Evolutionary conservation across 176 grass and related monocot species (phyloP), one percentile per base, ranked within the genome.

Genomic region (Oryza rufipogon): DNA sequence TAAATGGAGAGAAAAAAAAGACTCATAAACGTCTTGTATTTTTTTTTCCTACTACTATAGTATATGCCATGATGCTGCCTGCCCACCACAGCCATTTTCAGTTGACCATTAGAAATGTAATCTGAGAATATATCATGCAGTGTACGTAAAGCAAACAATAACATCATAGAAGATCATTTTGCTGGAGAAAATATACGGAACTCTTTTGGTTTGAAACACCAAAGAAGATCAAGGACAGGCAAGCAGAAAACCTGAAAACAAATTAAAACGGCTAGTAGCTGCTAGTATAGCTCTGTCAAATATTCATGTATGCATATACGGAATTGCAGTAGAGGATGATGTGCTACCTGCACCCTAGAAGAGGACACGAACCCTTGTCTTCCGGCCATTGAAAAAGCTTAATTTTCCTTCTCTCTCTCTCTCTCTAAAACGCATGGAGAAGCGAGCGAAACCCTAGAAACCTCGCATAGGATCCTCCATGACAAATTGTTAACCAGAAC

Each of bases 351-450:
- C 85, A 89, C 87, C 90, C 92, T 86, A 83, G 42, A 85, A 52
- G 92, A 92, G 78, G 92, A 94, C 92, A 94, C 79, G 87, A 89
- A 88, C 89, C 92, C 92, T 88, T 87, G 87, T 94, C 92, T 90
- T 94, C 90, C 87, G 92, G 85, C 81, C 81, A 86, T 84, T 85
- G 51, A 84, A 86, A 83, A 83, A 76, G 42, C 78, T 87, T 44
- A 44, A 44, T 44, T 78, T 26, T 54, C 76, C 73, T 84, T 91
- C 85, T 77, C 65, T 74, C 78, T 77, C 65, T 74, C 78, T 51
- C n/a, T 73, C 89, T 90, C 76, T 85, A 54, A 69, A 84, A 74
- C 80, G 70, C 77, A 70, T 79, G 23, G 81, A 87, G 85, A 90
- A 85, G 52, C 66, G 73, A 70, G 83, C 87, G 78, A 76, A 89